Conservation (phyloP, 2,329 filamentous ascomycete species). For the Chaetomiaceae sp. region DNA sequence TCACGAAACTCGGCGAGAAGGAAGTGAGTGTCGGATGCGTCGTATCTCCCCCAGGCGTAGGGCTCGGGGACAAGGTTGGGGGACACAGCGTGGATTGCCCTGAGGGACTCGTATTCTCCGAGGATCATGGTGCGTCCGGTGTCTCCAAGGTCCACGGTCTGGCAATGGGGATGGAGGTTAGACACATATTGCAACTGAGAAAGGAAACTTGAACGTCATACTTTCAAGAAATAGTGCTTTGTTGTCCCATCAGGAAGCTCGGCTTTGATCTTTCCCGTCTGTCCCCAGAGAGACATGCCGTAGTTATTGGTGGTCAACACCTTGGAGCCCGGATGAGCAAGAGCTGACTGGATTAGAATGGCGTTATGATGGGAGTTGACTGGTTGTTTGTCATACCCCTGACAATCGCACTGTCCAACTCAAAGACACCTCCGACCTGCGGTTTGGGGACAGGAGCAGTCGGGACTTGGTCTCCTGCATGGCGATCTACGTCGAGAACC, state of each 20-base stretch:
- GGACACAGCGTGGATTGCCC: constrained; percentile 13
- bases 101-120: constrained; percentile 20
- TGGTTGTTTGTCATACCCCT: not conserved
- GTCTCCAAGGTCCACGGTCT: constrained; percentile 3
- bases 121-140: constrained; percentile 12
- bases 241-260: constrained; percentile 2
- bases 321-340: constrained; percentile 1
- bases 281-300: constrained; percentile 19
- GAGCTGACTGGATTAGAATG: not conserved
- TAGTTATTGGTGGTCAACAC: constrained; percentile 3
- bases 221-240: constrained; percentile 14
- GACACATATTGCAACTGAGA: not conserved
- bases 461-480: constrained; percentile 6
- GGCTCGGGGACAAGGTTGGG: constrained; percentile 14
- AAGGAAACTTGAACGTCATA: not conserved
- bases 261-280: constrained; percentile 13
- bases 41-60: constrained; percentile 11
- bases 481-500: constrained; percentile 5
- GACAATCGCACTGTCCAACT: constrained; percentile 2
- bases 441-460: not conserved
- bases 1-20: constrained; percentile 18
- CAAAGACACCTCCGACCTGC: not conserved
- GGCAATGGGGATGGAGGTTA: not conserved
- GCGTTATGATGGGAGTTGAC: not conserved
- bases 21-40: constrained; percentile 13